Conservation (phyloP, 2,329 filamentous ascomycete species). For the Trichothecium sympodiale region DNA sequence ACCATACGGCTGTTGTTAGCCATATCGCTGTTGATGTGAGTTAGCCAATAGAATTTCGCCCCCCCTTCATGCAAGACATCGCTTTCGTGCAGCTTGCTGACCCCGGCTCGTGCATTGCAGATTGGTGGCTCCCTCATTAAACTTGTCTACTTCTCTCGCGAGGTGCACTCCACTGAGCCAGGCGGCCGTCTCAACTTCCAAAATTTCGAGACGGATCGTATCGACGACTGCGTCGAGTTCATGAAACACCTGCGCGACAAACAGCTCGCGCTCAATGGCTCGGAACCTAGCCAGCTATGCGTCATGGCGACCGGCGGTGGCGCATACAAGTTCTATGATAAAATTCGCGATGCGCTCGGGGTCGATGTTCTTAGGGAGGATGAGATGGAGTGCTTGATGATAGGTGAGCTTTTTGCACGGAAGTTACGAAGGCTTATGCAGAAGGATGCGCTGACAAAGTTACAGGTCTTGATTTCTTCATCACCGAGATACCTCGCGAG, state of each 20-base stretch:
- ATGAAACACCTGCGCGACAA: conserved; percentile 78
- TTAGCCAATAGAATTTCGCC: conserved; percentile 8
- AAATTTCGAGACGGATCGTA: conserved; percentile 90
- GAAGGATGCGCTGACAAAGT: not conserved
- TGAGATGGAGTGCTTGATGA: conserved; percentile 98
- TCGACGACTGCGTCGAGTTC: conserved; percentile 88
- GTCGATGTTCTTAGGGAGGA: conserved; percentile 88
- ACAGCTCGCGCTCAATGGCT: conserved; percentile 65
- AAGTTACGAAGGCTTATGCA: not conserved
- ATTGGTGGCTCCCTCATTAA: conserved; percentile 95
- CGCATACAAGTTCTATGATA: conserved; percentile 94
- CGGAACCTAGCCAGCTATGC: conserved; percentile 60
- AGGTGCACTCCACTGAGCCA: conserved; percentile 65
- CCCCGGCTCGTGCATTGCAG: conserved; percentile 29
- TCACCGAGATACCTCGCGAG: conserved; percentile 91
- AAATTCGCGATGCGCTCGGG: conserved; percentile 69
- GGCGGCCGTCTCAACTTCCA: conserved; percentile 91
- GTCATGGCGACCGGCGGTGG: conserved; percentile 95
- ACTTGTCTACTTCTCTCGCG: conserved; percentile 92
- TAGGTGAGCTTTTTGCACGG: conserved; percentile 42
- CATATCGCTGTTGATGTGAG: conserved; percentile 93
- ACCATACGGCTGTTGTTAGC: conserved; percentile 90
- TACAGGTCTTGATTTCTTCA: conserved; percentile 91
- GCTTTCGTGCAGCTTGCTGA: not conserved
- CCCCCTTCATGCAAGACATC: too few species aligned